Evolutionary conservation across 768 basidiomycete species (phyloP).

Genomic region (Macrolepiota dolichaula): DNA sequence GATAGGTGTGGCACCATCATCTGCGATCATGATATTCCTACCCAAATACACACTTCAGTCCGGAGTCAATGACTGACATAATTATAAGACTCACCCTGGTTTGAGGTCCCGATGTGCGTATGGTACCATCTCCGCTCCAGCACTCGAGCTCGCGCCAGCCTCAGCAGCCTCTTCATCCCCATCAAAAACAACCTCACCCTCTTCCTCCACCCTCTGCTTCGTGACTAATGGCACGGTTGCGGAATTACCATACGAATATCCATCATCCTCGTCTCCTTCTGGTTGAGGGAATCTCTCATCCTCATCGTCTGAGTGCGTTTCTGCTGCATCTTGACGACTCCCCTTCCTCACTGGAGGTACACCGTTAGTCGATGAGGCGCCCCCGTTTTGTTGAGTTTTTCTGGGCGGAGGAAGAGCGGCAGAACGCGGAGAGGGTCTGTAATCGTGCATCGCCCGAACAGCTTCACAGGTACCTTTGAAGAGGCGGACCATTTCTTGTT

Average conservation of each 20-base stretch:
- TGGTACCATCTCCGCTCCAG: constrained; percentile 64
- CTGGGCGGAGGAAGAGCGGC: constrained; percentile 23
- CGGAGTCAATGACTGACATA: not conserved
- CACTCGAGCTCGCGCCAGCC: constrained; percentile 25
- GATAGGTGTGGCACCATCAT: constrained; percentile 82
- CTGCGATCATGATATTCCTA: constrained; percentile 96
- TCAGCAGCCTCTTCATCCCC: constrained; percentile 70
- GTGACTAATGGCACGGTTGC: constrained; percentile 58
- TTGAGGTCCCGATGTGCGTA: constrained; percentile 98
- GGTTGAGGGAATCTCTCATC: constrained; percentile 74
- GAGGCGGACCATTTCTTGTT: constrained; percentile 81
- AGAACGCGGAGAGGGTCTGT: constrained; percentile 50
- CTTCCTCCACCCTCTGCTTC: constrained; percentile 44
- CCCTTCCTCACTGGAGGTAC: constrained; percentile 11
- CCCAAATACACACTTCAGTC: not conserved
- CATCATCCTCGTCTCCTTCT: constrained; percentile 70
- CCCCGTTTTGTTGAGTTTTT: constrained; percentile 4
- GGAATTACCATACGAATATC: constrained; percentile 62
- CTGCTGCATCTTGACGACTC: constrained; percentile 20
- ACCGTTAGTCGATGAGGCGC: constrained; percentile 11
- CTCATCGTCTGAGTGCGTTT: constrained; percentile 48
- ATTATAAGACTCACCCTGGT: constrained; percentile 65
- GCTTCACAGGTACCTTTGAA: constrained; percentile 96
- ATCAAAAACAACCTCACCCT: constrained; percentile 70
- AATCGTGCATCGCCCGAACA: constrained; percentile 91